Evolutionary conservation across 2,329 filamentous ascomycete genomes (phyloP).

Genomic region (Magnaporthales sp.): DNA sequence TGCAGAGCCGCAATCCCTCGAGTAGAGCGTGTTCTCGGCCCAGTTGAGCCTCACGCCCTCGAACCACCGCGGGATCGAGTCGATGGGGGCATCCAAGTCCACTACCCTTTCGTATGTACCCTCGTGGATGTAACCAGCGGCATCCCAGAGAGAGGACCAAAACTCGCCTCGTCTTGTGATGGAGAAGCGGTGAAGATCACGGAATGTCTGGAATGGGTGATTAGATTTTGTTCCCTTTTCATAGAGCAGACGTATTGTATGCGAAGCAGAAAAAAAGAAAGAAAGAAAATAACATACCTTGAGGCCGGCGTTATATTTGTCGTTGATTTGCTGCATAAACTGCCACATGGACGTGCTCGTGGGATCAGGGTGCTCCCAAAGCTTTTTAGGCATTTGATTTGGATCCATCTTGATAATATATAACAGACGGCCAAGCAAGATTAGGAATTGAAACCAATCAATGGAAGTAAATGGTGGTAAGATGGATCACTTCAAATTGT

Average conservation of each 20-base stretch:
- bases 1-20: slow-evolving; percentile 29
- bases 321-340: slow-evolving; percentile 59
- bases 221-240: not conserved
- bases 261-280: not conserved
- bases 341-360: slow-evolving; percentile 54
- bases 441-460: not conserved
- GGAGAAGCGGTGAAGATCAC: slow-evolving; percentile 64
- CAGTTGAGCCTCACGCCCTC: slow-evolving; percentile 65
- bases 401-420: not conserved
- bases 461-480: not conserved
- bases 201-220: slow-evolving; percentile 43
- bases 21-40: slow-evolving; percentile 72
- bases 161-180: slow-evolving; percentile 53
- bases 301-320: slow-evolving; percentile 44
- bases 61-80: slow-evolving; percentile 69
- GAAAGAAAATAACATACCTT: slow-evolving; percentile 31
- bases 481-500: not conserved
- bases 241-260: slow-evolving; percentile 5
- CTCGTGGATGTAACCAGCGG: slow-evolving; percentile 51
- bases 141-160: slow-evolving; percentile 55
- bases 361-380: slow-evolving; percentile 60
- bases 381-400: slow-evolving; percentile 41
- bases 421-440: no score
- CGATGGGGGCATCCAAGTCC: slow-evolving; percentile 62
- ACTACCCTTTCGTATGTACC: slow-evolving; percentile 52